These are phyloP conservation scores for Tolypocladium nubicola DNA, from an alignment of 2,329 filamentous ascomycete genomes.

Conservation along the genomic window DNA sequence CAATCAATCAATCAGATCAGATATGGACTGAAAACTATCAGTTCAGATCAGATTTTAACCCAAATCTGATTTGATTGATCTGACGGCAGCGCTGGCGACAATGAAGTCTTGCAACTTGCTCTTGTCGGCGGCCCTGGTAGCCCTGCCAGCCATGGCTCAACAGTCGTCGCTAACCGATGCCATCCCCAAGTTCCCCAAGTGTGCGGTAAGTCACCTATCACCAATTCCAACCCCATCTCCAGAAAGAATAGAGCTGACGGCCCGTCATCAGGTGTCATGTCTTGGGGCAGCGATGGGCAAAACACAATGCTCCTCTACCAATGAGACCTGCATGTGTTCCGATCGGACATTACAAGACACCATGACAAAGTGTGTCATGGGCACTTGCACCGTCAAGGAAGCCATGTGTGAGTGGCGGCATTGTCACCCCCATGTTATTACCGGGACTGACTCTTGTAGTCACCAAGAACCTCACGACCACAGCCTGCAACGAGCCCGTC, in stretches of 20 bases:
- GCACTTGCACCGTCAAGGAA: constrained; percentile 18
- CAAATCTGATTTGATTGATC: no score
- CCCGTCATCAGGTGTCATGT: constrained; percentile 8
- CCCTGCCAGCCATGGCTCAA: not conserved
- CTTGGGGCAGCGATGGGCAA: constrained; percentile 11
- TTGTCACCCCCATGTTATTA: not conserved
- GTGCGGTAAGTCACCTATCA: not conserved
- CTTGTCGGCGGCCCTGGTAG: not conserved
- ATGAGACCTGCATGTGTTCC: constrained; percentile 21
- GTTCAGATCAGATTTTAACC: no score
- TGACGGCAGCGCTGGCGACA: no score
- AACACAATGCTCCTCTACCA: constrained; percentile 15
- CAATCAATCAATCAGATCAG: no score
- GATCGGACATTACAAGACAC: constrained; percentile 13
- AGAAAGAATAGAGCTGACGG: no score
- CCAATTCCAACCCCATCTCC: not conserved
- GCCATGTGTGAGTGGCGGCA: constrained; percentile 15
- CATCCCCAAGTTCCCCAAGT: not conserved
- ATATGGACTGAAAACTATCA: no score
- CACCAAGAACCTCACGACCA: constrained; percentile 14
- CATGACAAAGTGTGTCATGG: constrained; percentile 15
- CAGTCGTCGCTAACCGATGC: not conserved
- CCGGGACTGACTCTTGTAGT: constrained; percentile 4
- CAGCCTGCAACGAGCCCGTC: constrained; percentile 10
- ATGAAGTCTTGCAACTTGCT: not conserved